Conservation (phyloP, 163 green algal genomes). For the Volvox carteri region DNA sequence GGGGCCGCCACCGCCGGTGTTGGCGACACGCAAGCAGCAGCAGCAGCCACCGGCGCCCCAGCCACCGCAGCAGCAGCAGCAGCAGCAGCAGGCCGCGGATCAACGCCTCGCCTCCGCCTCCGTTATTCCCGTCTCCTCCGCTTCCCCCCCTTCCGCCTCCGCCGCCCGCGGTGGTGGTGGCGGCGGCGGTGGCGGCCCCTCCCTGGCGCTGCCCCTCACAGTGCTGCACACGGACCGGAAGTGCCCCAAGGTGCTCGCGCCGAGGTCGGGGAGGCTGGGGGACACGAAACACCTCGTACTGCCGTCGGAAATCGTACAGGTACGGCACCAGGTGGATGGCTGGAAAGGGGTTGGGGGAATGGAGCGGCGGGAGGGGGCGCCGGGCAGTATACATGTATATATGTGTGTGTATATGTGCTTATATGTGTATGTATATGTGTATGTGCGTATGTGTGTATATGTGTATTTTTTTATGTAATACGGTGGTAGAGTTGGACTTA, state of each 20-base stretch:
- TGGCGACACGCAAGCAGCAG: background rate
- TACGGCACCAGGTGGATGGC: background rate
- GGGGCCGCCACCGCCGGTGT: background rate
- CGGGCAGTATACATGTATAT: too few species aligned
- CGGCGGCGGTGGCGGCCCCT: background rate
- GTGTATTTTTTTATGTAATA: too few species aligned
- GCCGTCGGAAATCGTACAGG: slow-evolving; percentile 22
- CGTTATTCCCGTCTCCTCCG: too few species aligned
- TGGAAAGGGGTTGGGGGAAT: background rate
- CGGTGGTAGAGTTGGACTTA: too few species aligned
- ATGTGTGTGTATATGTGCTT: too few species aligned
- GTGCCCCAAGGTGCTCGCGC: slow-evolving; percentile 52
- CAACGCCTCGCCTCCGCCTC: too few species aligned
- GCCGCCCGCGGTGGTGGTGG: background rate
- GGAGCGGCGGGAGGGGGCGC: too few species aligned
- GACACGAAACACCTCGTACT: slow-evolving; percentile 50
- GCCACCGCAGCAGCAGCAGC: background rate
- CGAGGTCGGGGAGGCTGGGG: slow-evolving; percentile 15
- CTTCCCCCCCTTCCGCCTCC: too few species aligned
- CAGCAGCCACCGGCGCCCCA: background rate
- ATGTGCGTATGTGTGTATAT: too few species aligned
- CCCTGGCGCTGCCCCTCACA: slow-evolving; percentile 23
- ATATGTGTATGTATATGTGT: too few species aligned
- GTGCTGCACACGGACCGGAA: slow-evolving; percentile 23
- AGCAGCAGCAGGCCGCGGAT: background rate